Evolutionary conservation across 192 early-diverging fungal species (phyloP).

Genomic region (Backusella psychrophila): DNA sequence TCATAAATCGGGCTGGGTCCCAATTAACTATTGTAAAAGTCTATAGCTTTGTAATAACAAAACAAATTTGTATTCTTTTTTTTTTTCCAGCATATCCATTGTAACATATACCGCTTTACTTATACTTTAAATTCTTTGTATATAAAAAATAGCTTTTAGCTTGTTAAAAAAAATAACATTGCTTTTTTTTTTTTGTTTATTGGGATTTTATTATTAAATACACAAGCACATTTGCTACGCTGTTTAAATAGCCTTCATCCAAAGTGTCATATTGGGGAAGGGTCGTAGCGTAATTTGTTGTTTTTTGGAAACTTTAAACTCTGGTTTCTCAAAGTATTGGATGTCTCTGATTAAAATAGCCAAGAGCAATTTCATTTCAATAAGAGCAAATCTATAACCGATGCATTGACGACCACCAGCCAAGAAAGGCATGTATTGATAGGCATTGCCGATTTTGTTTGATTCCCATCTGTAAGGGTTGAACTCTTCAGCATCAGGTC

Average conservation of each 20-base stretch:
- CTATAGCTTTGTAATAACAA: conserved; percentile 2
- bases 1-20: conserved; percentile 10
- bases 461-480: conserved; percentile 49
- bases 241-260: not conserved
- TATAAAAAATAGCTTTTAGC: not conserved
- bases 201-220: not conserved
- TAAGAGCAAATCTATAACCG: conserved; percentile 53
- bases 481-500: conserved; percentile 49
- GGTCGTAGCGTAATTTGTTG: conserved; percentile 47
- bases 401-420: conserved; percentile 56
- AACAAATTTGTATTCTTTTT: not conserved
- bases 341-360: conserved; percentile 42
- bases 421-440: conserved; percentile 48
- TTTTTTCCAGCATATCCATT: not conserved
- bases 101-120: not conserved
- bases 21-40: conserved; percentile 15
- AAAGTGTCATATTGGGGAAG: conserved; percentile 41
- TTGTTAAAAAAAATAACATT: not conserved
- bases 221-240: not conserved
- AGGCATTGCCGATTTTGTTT: conserved; percentile 34
- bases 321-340: conserved; percentile 41
- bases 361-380: conserved; percentile 56
- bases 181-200: not conserved
- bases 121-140: not conserved
- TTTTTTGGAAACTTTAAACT: conserved; percentile 40